Evolutionary conservation across 495 filamentous ascomycete genomes (phyloP).

Genomic region (Tetracladium marchalianum): DNA sequence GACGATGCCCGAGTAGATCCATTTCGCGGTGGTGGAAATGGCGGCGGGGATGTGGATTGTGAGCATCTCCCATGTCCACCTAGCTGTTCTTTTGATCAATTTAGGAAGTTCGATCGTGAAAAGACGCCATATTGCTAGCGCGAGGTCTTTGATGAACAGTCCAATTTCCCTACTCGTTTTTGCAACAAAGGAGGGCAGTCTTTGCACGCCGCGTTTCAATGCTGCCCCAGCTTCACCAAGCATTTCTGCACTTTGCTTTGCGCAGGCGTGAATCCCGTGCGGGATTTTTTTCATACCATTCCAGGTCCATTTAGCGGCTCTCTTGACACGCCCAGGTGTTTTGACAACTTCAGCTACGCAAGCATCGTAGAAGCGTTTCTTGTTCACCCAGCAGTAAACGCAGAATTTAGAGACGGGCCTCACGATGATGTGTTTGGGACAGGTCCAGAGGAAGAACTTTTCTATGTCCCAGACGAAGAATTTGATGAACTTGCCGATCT

Average conservation of each 20-base stretch:
- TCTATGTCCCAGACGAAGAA: slow-evolving; percentile 22
- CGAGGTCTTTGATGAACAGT: neutral
- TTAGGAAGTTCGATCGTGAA: slow-evolving; percentile 6
- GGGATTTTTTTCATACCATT: no score
- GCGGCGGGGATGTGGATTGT: slow-evolving; percentile 24
- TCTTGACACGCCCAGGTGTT: slow-evolving; percentile 22
- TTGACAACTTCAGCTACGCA: slow-evolving; percentile 11
- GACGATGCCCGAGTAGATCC: slow-evolving; percentile 25
- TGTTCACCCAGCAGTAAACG: slow-evolving; percentile 22
- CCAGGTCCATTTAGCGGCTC: neutral
- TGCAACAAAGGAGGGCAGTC: no score
- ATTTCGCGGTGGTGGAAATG: slow-evolving; percentile 18
- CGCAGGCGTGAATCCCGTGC: no score
- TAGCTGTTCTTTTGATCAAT: neutral
- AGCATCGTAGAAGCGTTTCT: slow-evolving; percentile 17
- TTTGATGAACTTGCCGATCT: slow-evolving; percentile 16
- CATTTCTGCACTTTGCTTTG: no score
- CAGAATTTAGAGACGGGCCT: slow-evolving; percentile 11
- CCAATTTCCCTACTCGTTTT: neutral
- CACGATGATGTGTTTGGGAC: slow-evolving; percentile 25
- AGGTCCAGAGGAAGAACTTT: slow-evolving; percentile 22
- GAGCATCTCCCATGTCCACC: slow-evolving; percentile 11
- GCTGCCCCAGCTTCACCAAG: no score
- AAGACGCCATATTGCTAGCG: slow-evolving; percentile 2
- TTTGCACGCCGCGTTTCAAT: no score